Base-by-base conservation (phyloP, 2,329 filamentous ascomycete species). In the Colletotrichum zoysiae region DNA sequence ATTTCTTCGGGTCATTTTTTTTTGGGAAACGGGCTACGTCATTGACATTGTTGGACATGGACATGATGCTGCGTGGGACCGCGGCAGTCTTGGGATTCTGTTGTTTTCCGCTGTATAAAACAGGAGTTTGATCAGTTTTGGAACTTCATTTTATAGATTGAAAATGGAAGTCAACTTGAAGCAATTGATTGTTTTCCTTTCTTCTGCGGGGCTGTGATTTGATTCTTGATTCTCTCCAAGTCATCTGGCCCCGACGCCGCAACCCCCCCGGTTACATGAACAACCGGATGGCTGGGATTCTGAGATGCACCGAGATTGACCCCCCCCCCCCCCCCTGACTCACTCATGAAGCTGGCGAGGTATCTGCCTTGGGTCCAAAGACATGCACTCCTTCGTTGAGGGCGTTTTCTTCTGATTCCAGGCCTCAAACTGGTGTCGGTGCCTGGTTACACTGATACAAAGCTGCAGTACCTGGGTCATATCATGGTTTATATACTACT, bases 11-110 rank as follows among this genome's bases (percentile, higher is more conserved):
- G 67, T 50, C 30, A 30, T 44, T 48, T 67, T n/a, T 44, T 48
- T 67, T n/a, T 40, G 68, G 68, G 65, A 67, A 67, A 60, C 56
- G 59, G 51, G 61, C 23, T 50, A 56, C 71, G 64, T 73, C 73
- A 56, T 73, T 44, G 56, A 74, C 33, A 35, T 57, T 9, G 55
- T 69, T 60, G 50, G 70, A 69, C 69, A 73, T 33, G 26, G 55
- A 70, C 59, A 65, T 33, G 33, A 50, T 56, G 59, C 48, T 55
- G 66, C 40, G 44, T 44, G 30, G 33, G 57, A 44, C 18, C 12
- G 46, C 55, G 70, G 60, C 59, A 56, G 23, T 46, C 12, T 56
- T 40, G 59, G 46, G 35, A 20, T 18, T 30, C 23, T 18, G 11
- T 53, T 33, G 14, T 38, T 51, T n/a, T 51, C 58, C 9, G 38